phyloP scores from a whole-genome alignment of 768 basidiomycete species.

The Crucibulum laeve region DNA sequence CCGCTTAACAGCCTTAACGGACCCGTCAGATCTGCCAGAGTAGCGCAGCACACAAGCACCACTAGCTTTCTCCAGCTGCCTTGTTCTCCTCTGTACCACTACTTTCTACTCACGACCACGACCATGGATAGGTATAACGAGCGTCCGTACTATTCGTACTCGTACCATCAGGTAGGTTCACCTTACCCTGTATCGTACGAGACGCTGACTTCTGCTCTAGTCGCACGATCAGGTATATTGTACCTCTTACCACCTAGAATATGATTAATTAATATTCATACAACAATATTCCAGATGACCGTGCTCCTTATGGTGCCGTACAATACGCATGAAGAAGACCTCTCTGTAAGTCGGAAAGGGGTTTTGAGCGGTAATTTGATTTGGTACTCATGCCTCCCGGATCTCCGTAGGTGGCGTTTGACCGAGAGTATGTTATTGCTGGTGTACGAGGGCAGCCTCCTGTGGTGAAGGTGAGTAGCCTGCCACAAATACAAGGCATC shows the following conservation, averaged over 20 bases:
- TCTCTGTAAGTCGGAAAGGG: constrained; percentile 42
- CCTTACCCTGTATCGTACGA: background rate
- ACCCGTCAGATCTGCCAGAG: constrained; percentile 1
- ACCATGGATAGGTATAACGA: constrained; percentile 38
- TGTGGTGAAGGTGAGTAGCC: constrained; percentile 60
- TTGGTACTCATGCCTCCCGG: background rate
- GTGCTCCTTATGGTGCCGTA: constrained; percentile 72
- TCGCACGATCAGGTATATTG: constrained; percentile 78
- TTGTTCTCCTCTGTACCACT: constrained; percentile 5
- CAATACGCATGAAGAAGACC: constrained; percentile 66
- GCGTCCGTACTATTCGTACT: constrained; percentile 49
- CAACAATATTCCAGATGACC: constrained; percentile 63
- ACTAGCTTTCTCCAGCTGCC: constrained; percentile 5
- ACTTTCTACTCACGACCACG: constrained; percentile 1
- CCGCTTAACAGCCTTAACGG: too few species aligned
- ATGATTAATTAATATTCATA: constrained; percentile 8
- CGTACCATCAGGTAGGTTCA: constrained; percentile 78
- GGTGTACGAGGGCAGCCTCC: constrained; percentile 68
- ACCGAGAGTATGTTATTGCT: constrained; percentile 66
- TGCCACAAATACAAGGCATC: background rate
- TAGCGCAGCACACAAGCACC: background rate
- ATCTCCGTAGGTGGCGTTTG: constrained; percentile 58
- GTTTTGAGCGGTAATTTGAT: constrained; percentile 4
- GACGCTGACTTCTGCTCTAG: constrained; percentile 30
- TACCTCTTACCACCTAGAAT: constrained; percentile 9